Evolutionary conservation across 148 eudicot species (phyloP), one percentile per base, ranked within the genome.

Genomic region (Heliosperma pusillum): DNA sequence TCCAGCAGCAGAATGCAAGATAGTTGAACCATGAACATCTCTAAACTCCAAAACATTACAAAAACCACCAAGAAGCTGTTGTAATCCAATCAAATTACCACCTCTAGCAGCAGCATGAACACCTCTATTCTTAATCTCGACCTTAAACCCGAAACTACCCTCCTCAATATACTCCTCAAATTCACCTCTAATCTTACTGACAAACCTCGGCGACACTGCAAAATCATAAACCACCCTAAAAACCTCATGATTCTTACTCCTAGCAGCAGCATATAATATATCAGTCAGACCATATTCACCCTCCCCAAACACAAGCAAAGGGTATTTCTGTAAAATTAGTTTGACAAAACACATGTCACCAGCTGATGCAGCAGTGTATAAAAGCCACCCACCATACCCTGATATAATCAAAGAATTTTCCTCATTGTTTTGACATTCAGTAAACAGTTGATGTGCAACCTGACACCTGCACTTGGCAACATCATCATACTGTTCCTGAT

Each of bases 231-330:
- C 70, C 47, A 85, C 78, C 90, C 72, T 84, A 61, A 95, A 95
- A 63, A 95, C 94, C 85, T 87, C 91, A 50, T 66, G 7, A 73
- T 80, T 85, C 85, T 83, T 84, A 72, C 99, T 87, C 90, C 88
- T 81, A 0, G 99, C 94, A 19, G 97, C 97, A n/a, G 99, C 99
- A 73, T 95, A 95, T 1, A 95, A 63, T 22, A 95, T 83, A 76
- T 95, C 99, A 66, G 97, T 95, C 17, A 95, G 85, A 1, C 97
- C 99, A 83, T 88, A 95, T 57, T 95, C 99, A 19, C 97, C 99
- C 80, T 95, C 99, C 1, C 99, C 99, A 70, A 92, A 95, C 11
- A 92, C 99, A 50, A 95, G 83, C 68, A 90, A 83, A 47, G 99
- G 97, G 84, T 89, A 83, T 63, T 71, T 87, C 12, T 75, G 74